These are phyloP conservation scores for Aspergillus coremiiformis DNA, from an alignment of 495 filamentous ascomycete species.

Conservation along the genomic window DNA sequence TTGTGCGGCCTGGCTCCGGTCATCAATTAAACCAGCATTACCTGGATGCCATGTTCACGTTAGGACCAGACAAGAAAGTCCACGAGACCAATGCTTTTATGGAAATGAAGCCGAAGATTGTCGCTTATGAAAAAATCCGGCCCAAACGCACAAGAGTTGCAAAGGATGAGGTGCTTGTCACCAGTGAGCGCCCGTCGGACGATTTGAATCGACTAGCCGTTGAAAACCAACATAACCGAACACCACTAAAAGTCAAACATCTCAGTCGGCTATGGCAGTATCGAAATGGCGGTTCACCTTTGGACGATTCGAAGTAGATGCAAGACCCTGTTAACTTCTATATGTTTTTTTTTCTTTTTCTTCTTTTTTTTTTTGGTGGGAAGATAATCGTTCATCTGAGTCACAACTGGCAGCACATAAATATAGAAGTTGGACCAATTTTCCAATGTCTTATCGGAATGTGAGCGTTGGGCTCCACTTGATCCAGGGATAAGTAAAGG, in stretches of 20 bases:
- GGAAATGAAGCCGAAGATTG: slow-evolving; percentile 20
- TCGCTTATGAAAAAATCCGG: slow-evolving; percentile 1
- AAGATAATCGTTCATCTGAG: too few species aligned
- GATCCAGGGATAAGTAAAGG: not conserved
- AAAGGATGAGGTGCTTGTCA: not conserved
- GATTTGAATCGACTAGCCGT: not conserved
- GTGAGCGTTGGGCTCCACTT: not conserved
- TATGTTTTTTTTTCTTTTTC: not conserved
- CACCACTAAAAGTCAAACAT: slow-evolving; percentile 49
- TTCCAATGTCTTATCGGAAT: not conserved
- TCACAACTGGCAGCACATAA: too few species aligned
- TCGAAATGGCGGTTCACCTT: slow-evolving; percentile 56
- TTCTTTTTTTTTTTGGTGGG: not conserved
- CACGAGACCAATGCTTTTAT: slow-evolving; percentile 30
- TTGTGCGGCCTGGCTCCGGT: slow-evolving; percentile 56
- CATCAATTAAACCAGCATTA: slow-evolving; percentile 81
- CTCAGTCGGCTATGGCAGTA: slow-evolving; percentile 70
- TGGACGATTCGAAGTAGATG: not conserved
- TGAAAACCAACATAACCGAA: not conserved
- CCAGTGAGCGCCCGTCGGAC: not conserved
- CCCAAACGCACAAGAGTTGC: not conserved
- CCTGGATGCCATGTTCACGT: slow-evolving; percentile 66
- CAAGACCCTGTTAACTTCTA: too few species aligned
- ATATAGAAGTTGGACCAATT: not conserved
- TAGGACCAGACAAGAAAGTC: slow-evolving; percentile 22